Percentiles rank a stretch among this genome's conserved stretches.
Evolutionary conservation across 495 filamentous ascomycete genomes (phyloP).

Genomic region (Penicillium steckii): DNA sequence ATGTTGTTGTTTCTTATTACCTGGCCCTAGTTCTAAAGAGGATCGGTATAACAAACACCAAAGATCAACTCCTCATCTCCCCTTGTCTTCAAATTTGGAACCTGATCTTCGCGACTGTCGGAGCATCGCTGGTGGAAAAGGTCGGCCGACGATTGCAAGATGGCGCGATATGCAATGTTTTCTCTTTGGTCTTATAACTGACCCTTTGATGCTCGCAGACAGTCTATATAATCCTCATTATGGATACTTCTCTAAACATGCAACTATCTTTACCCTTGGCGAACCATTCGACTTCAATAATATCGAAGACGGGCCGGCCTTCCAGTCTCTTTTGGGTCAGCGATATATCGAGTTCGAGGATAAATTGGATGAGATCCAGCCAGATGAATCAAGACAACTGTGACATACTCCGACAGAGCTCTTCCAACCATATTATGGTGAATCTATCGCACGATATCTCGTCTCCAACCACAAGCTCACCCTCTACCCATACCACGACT

Average conservation of each 20-base stretch:
- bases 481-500: slow-evolving; percentile 91
- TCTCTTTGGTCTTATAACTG: too few relatives aligned
- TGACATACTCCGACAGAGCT: slow-evolving; percentile 99
- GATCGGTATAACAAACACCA: slow-evolving; percentile 49
- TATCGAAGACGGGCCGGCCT: slow-evolving; percentile 79
- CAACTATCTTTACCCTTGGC: slow-evolving; percentile 90
- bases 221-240: slow-evolving; percentile 96
- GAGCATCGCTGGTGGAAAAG: too few relatives aligned
- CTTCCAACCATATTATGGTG: slow-evolving; percentile 94
- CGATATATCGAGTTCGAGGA: slow-evolving; percentile 92
- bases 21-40: slow-evolving; percentile 49
- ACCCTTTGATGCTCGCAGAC: too few relatives aligned
- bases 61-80: slow-evolving; percentile 34
- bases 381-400: slow-evolving; percentile 79
- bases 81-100: slow-evolving; percentile 15
- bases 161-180: too few relatives aligned
- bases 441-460: slow-evolving; percentile 91
- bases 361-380: slow-evolving; percentile 64
- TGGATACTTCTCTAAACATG: slow-evolving; percentile 97
- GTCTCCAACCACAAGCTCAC: slow-evolving; percentile 93
- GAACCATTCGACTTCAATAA: slow-evolving; percentile 88
- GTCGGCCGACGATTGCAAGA: too few relatives aligned
- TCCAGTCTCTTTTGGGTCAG: slow-evolving; percentile 69
- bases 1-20: slow-evolving; percentile 57
- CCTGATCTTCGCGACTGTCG: not conserved